Base-by-base conservation (phyloP, 1,139 yeast genomes). In the Taphrina deformans region DNA sequence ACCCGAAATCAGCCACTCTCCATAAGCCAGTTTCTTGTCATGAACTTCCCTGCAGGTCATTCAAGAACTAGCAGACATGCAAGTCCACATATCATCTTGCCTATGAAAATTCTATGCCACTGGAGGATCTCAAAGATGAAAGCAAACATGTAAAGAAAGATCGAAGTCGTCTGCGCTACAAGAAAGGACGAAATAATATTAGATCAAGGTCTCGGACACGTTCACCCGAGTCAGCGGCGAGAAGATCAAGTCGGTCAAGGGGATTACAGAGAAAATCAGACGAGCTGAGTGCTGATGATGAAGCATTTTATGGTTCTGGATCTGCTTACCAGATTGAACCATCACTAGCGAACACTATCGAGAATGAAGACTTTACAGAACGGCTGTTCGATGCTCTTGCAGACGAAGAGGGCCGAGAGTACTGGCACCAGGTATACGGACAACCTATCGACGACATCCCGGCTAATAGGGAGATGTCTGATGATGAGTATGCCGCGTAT, bases 371-470 rank as follows among this genome's bases (percentile, higher is more conserved):
- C 35, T 53, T 53, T 23, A 53, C 16, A 16, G 58, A 53, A 21
- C 45, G 48, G 3, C 48, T 53, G 14, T 53, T 53, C 24, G 58
- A 53, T 16, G 58, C 58, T 7, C 12, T 53, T n/a, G 58, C 58
- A n/a, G 58, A 53, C 35, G 58, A 53, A 6, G 58, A 53, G 16
- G 58, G 58, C 14, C 35, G 46, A 53, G 58, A 53, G 2, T 38
- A 38, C 16, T 53, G 58, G 58, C 58, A 53, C 7, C 16, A 21
- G 23, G 31, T 53, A 29, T 53, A 53, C 24, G 48, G 48, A 5
- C 58, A 53, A 18, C 48, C 58, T 2, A 53, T 53, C 18, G 45
- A 21, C 14, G 58, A 53, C 14, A 14, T 53, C 1, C 58, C 58
- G 5, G 48, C 23, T 12, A 48, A 53, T 5, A 18, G 14, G 14